These are phyloP conservation scores for Raphidocelis subcapitata DNA, from an alignment of 139 green algal species.

Conservation along the genomic window DNA sequence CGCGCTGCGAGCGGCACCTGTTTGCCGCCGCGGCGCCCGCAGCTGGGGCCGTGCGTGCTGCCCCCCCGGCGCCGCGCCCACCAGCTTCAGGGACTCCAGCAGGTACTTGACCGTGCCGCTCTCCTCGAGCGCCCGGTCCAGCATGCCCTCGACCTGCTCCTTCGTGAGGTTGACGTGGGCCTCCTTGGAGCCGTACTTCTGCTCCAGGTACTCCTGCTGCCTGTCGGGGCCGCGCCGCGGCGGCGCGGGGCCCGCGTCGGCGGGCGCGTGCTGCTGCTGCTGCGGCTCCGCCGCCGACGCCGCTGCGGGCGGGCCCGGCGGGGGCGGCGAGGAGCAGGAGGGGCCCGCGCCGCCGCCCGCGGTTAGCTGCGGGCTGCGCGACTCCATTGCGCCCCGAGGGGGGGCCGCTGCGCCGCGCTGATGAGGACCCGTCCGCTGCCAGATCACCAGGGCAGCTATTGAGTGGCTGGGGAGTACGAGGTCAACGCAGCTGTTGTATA, in stretches of 20 bases:
- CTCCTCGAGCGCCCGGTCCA: slow-evolving; percentile 50
- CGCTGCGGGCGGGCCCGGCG: too few species aligned
- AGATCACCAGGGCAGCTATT: too few species aligned
- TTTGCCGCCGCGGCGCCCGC: not conserved
- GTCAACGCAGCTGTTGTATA: too few species aligned
- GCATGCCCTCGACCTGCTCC: slow-evolving; percentile 40
- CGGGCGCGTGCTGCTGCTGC: slow-evolving; percentile 6
- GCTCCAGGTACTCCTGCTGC: slow-evolving; percentile 20
- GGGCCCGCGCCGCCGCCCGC: too few species aligned
- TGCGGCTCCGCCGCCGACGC: not conserved
- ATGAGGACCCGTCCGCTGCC: too few species aligned
- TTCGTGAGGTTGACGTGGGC: slow-evolving; percentile 16
- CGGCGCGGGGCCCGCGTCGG: not conserved
- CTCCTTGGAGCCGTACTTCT: slow-evolving; percentile 19
- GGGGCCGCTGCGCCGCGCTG: too few species aligned
- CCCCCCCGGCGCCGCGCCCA: slow-evolving; percentile 20
- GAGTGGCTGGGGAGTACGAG: too few species aligned
- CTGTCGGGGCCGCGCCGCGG: not conserved
- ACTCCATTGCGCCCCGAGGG: too few species aligned
- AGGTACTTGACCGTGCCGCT: slow-evolving; percentile 72
- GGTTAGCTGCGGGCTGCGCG: too few species aligned
- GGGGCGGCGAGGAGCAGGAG: too few species aligned
- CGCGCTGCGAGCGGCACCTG: not conserved
- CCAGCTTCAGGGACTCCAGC: slow-evolving; percentile 67
- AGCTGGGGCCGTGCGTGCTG: not conserved